Conservation (phyloP, 805 yeast species). For the Kuraishia cidri region DNA sequence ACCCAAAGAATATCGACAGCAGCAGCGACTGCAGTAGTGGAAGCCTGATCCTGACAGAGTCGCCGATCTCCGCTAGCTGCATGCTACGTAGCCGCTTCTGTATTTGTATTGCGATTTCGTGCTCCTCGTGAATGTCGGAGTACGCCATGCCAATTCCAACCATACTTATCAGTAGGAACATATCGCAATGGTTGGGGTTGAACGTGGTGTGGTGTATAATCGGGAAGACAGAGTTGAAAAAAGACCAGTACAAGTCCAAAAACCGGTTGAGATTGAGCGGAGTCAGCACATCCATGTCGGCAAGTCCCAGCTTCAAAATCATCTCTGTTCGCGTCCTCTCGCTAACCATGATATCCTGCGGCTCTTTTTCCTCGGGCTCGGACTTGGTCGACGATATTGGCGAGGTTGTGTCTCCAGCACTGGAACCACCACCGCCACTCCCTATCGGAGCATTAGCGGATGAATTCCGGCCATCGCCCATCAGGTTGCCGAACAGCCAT, state of each 20-base stretch:
- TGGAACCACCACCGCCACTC: background rate
- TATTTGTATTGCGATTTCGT: slow-evolving; percentile 8
- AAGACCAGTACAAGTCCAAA: slow-evolving; percentile 22
- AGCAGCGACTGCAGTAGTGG: slow-evolving; percentile 15
- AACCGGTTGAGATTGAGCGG: slow-evolving; percentile 8
- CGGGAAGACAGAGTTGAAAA: slow-evolving; percentile 27
- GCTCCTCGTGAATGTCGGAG: slow-evolving; percentile 6
- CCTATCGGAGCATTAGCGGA: background rate
- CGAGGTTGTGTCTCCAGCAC: background rate
- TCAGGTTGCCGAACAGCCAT: background rate
- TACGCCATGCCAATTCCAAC: slow-evolving; percentile 13
- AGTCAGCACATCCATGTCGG: slow-evolving; percentile 3
- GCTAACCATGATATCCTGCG: slow-evolving; percentile 1
- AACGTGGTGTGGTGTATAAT: slow-evolving; percentile 27
- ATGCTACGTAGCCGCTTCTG: slow-evolving; percentile 11
- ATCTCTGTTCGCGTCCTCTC: background rate
- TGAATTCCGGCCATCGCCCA: too few relatives aligned
- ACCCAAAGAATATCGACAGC: slow-evolving; percentile 13
- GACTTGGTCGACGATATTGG: background rate
- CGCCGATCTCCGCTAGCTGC: slow-evolving; percentile 7
- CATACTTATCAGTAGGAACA: slow-evolving; percentile 10
- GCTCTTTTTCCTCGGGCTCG: slow-evolving; percentile 1
- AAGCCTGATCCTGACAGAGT: slow-evolving; percentile 8
- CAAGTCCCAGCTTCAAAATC: background rate
- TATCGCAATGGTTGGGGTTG: slow-evolving; percentile 5